phyloP scores from a whole-genome alignment of 345 rosid genomes.

The Acer saccharum region DNA sequence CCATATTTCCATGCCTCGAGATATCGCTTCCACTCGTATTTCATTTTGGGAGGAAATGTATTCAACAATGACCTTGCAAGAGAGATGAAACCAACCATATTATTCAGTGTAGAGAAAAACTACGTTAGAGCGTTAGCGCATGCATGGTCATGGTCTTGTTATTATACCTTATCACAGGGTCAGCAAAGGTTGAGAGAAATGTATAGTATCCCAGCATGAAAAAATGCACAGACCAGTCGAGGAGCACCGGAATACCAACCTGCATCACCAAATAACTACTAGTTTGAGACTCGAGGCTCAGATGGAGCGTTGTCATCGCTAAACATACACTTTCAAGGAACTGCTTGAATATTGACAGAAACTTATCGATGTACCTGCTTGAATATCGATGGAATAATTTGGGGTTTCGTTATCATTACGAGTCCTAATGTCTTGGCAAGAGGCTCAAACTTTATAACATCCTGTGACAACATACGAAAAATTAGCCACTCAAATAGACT shows the following conservation, averaged over 20 bases:
- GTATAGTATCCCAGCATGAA: constrained; percentile 86
- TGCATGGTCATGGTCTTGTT: no score
- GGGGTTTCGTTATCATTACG: constrained; percentile 87
- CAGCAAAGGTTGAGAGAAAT: constrained; percentile 69
- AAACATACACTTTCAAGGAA: no score
- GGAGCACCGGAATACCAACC: constrained; percentile 80
- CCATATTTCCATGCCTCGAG: constrained; percentile 95
- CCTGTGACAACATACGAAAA: constrained; percentile 38
- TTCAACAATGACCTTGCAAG: constrained; percentile 55
- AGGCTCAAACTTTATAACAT: constrained; percentile 82
- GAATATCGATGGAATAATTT: constrained; percentile 78
- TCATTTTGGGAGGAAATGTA: constrained; percentile 51
- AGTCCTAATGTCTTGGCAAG: constrained; percentile 92
- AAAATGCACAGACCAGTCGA: constrained; percentile 85
- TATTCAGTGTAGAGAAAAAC: constrained; percentile 13
- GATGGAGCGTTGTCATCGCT: no score
- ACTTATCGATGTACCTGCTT: constrained; percentile 55
- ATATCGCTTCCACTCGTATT: constrained; percentile 66
- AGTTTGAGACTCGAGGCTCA: background rate
- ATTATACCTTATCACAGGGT: constrained; percentile 79
- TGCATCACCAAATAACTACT: constrained; percentile 21
- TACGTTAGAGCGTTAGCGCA: no score
- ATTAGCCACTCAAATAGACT: background rate
- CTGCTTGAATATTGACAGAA: no score
- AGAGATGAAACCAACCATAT: constrained; percentile 4